Evolutionary conservation across 2,329 filamentous ascomycete genomes (phyloP), one percentile per base, ranked within the genome.

Genomic region (Aspergillus versicolor): DNA sequence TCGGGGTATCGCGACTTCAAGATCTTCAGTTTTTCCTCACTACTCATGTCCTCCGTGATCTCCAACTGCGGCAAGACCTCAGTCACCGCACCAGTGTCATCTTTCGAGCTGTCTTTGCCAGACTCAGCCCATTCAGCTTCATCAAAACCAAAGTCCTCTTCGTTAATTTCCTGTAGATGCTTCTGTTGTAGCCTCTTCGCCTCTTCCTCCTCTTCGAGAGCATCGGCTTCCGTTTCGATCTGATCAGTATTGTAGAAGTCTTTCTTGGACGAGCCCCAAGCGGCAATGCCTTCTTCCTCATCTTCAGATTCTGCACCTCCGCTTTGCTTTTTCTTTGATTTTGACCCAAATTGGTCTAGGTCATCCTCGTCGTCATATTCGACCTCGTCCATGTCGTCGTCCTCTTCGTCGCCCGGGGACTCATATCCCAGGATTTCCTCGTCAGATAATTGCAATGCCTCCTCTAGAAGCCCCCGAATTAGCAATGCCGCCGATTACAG

Each of bases 221-320:
- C 94, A 74, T 88, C 86, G 59, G 85, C 83, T 67, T 88, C 86
- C 1, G 85, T 88, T 67, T 88, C 84, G 56, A 88, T 87, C 9
- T 78, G 78, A 73, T 99, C 93, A 64, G 91, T 90, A 77, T 96
- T 84, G 76, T 99, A 99, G 77, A 97, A 96, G 66, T 96, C 93
- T 60, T 89, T 89, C 72, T 86, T 93, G 2, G 90, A 92, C 4
- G 88, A 84, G 30, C 93, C 94, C 92, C 94, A 97, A 70, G 87
- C 92, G 42, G 85, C 86, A 51, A 86, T 73, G 17, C 84, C 81
- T 15, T 82, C 81, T 17, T 70, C 69, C 27, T 54, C 56, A 12
- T 46, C 64, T 19, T 66, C 66, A 6, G 65, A 60, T 19, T 42
- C 68, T 19, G 55, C 62, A 40, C 61, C 69, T 46, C 32, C 63